Conservation (phyloP, 139 green algal genomes). For the Closterium sp. region DNA sequence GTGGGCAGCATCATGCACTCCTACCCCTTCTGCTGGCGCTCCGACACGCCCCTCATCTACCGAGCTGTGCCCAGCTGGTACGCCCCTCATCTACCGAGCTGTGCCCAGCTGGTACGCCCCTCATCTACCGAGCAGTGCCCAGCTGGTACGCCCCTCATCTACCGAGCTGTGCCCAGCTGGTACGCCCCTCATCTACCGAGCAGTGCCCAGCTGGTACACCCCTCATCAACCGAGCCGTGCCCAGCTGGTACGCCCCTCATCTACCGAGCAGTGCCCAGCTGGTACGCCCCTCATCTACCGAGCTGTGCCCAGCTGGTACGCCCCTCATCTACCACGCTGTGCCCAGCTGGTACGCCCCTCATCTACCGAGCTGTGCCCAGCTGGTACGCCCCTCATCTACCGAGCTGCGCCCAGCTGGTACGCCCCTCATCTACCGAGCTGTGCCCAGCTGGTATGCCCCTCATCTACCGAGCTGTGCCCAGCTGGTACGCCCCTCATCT, state of each 20-base stretch:
- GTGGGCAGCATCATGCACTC: constrained; percentile 67
- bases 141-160: no score
- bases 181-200: no score
- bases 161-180: not conserved
- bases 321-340: no score
- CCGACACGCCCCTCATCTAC: constrained; percentile 77
- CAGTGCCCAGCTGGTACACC: no score
- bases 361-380: not conserved
- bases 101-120: not conserved
- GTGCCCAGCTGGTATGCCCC: not conserved
- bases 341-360: no score
- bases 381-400: constrained; percentile 67
- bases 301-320: not conserved
- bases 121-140: no score
- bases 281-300: constrained; percentile 58
- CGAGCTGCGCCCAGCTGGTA: constrained; percentile 87
- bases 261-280: constrained; percentile 84
- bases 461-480: no score
- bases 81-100: no score
- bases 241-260: constrained; percentile 64
- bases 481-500: no score
- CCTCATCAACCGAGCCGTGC: not conserved
- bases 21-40: constrained; percentile 99
- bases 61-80: constrained; percentile 87
- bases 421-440: no score